These are phyloP conservation scores for Hypocreales sp. DNA, from an alignment of 2,329 filamentous ascomycete species.

Conservation along the genomic window DNA sequence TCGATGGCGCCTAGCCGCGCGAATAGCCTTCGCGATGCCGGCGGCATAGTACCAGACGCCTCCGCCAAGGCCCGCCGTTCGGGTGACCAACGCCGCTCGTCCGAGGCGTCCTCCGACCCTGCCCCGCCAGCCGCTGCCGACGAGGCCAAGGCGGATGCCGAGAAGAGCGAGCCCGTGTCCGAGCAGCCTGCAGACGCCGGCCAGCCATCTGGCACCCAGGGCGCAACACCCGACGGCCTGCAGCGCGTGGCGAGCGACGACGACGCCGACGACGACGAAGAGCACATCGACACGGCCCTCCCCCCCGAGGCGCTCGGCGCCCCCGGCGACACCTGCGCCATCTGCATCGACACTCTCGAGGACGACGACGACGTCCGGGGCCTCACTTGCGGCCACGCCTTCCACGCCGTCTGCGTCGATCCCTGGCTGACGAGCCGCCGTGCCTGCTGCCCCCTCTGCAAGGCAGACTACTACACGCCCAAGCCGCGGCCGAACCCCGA, in stretches of 20 bases:
- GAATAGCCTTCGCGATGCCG: slow-evolving; percentile 54
- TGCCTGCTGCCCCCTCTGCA: slow-evolving; percentile 93
- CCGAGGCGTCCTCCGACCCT: slow-evolving; percentile 7
- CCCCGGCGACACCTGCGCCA: slow-evolving; percentile 86
- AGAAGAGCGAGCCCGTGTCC: slow-evolving; percentile 4
- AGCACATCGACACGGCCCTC: slow-evolving; percentile 69
- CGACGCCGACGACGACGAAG: slow-evolving; percentile 59
- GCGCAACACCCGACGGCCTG: slow-evolving; percentile 12
- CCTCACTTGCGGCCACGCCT: slow-evolving; percentile 90
- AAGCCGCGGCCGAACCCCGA: slow-evolving; percentile 56
- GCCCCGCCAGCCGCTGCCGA: slow-evolving; percentile 5
- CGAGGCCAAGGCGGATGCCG: slow-evolving; percentile 5
- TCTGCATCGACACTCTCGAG: slow-evolving; percentile 87
- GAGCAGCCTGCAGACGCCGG: slow-evolving; percentile 7
- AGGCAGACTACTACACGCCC: slow-evolving; percentile 92
- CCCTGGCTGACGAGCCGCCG: slow-evolving; percentile 91
- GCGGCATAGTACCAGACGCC: slow-evolving; percentile 34
- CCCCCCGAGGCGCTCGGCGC: slow-evolving; percentile 67
- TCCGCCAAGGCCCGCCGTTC: slow-evolving; percentile 29
- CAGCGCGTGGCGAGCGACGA: slow-evolving; percentile 31
- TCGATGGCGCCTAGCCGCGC: slow-evolving; percentile 58
- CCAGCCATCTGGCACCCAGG: slow-evolving; percentile 10
- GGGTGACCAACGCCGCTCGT: slow-evolving; percentile 17
- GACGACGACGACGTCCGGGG: slow-evolving; percentile 93
- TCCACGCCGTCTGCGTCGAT: slow-evolving; percentile 90